Evolutionary conservation across 176 grass and related monocot species (phyloP), one percentile per base, ranked within the genome.

Genomic region (Hyparrhenia diplandra): DNA sequence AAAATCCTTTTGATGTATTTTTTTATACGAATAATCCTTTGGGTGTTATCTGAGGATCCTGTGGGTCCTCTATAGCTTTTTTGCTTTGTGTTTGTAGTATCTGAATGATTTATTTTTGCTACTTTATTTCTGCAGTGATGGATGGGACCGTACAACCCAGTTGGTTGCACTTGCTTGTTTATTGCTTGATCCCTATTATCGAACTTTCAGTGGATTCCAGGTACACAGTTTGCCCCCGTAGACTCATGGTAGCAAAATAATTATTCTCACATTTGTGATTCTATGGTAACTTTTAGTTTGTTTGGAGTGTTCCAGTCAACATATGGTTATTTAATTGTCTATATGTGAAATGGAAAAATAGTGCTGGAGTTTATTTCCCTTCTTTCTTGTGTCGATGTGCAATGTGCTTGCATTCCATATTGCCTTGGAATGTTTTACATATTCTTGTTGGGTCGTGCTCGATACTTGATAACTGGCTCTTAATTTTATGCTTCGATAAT

Each of bases 141-240:
- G 96, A 80, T 98, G 96, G 96, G 96, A 98, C 78, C 88, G 96
- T 64, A 98, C 96, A 83, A 91, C 96, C 69, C 96, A 98, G 72
- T 79, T 98, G 78, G 91, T 95, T 67, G 84, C 96, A 65, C 96
- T 98, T 84, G 82, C 92, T 78, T 86, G 92, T 77, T 83, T 98
- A 77, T 84, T 98, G 45, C 92, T 98, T 74, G 96, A 98, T 77
- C 96, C 96, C 41, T 91, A 91, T 84, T 98, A 98, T 81, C 86
- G 96, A 63, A 98, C 96, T n/a, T 91, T 98, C 86, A 79, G 89
- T 63, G 96, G 96, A 63, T 98, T 98, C 73, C 92, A 98, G 96
- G 96, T 98, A 95, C 60, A 14, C 35, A 75, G n/a, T 42, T 58
- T 63, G 43, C n/a, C n/a, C n/a, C 29, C 25, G 17, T 73, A 82